Base-by-base conservation (phyloP, 805 yeast genomes). In the Cyberlindnera sargentensis region DNA sequence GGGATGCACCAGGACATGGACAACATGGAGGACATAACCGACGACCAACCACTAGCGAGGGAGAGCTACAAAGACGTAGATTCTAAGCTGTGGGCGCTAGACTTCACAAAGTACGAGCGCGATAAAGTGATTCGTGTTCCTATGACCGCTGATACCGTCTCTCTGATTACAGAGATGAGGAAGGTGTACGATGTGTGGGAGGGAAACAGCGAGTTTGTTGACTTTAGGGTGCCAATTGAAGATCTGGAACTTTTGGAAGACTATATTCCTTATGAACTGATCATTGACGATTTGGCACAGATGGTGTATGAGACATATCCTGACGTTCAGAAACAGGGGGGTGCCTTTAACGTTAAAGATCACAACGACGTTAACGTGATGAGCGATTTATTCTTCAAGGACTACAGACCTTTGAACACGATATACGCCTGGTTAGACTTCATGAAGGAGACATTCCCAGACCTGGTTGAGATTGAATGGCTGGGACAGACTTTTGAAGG, bases 401-500 rank as follows among this genome's bases (percentile, higher is more conserved):
- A 78, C 40, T 88, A 78, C 63, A 70, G 90, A 47, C 78, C 83
- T 29, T 65, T 86, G 47, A 73, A 75, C 29, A 74, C 87, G 4
- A 81, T 89, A 20, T 72, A 85, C 53, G 66, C 80, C 1, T 87
- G 95, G 95, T 68, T 82, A 49, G 82, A 78, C 37, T 52, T 80
- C 24, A 55, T 88, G 23, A 68, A 70, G 47, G 70, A 73, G 43
- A 72, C 84, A 2, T 85, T 74, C 58, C 87, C 95, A 0, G 72
- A 78, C 8, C 53, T 82, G 7, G 72, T 86, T n/a, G 62, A 61
- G 3, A 60, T 84, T 15, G 88, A 84, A 57, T 67, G 73, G 53
- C 75, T 87, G 11, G 97, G 96, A 3, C 71, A 71, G 44, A 84
- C 95, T 0, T 77, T 63, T 56, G 95, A 88, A 62, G 86, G 86